Conservation (phyloP, 1,284 basidiomycete species). For the Tranzscheliella williamsii region DNA sequence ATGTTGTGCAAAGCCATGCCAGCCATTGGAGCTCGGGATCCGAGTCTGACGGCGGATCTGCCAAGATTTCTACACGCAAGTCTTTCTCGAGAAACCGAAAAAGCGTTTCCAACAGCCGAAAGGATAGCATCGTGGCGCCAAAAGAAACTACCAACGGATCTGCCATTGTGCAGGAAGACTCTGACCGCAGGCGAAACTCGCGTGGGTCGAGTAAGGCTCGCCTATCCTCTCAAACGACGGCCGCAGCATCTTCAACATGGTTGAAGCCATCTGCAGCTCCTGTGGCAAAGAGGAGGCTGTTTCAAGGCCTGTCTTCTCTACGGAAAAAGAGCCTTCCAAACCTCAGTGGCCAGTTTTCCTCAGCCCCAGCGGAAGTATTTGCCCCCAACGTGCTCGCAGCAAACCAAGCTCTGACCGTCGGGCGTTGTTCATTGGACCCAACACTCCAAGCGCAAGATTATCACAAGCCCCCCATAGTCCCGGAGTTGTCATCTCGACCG, state of each 20-base stretch:
- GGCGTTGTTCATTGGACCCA: too few species aligned
- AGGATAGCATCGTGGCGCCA: conserved; percentile 16
- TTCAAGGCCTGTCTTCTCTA: conserved; percentile 20
- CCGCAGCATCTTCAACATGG: neutral
- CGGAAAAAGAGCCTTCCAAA: conserved; percentile 45
- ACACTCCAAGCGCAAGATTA: too few species aligned
- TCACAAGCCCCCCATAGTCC: too few species aligned
- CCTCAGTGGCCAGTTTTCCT: conserved; percentile 9
- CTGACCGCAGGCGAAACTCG: neutral
- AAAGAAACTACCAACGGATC: too few species aligned
- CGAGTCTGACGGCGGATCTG: conserved; percentile 35
- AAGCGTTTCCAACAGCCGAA: conserved; percentile 25
- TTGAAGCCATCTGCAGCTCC: too few species aligned
- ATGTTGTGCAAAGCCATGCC: too few species aligned
- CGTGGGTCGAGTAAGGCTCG: neutral
- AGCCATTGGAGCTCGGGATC: conserved; percentile 51
- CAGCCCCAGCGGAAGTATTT: too few species aligned
- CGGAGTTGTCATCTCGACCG: too few species aligned
- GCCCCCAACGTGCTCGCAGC: too few species aligned
- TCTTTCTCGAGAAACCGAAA: conserved; percentile 29
- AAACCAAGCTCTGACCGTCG: too few species aligned
- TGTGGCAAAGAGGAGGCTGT: conserved; percentile 16
- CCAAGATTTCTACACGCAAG: conserved; percentile 8
- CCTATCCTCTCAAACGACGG: neutral
- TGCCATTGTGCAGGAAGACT: conserved; percentile 4